Conservation (phyloP, 192 early-diverging fungal species). For the Coemansia sp. region DNA sequence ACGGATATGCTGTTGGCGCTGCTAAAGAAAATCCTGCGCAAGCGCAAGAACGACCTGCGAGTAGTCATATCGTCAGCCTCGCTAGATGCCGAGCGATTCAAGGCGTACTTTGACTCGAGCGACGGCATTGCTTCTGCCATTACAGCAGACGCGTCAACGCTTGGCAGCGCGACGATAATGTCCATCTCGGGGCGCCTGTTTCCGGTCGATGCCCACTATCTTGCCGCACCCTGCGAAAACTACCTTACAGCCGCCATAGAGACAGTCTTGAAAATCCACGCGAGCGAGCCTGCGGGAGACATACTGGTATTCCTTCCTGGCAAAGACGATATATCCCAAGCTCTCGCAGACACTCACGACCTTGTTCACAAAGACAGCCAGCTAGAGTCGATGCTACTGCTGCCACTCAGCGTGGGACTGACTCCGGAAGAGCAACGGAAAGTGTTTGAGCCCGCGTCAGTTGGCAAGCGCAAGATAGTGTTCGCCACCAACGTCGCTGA, state of each 20-base stretch:
- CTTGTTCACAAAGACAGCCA: conserved; percentile 52
- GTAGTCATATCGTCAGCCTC: conserved; percentile 94
- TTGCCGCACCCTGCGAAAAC: conserved; percentile 87
- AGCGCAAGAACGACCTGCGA: conserved; percentile 76
- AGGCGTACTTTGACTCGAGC: conserved; percentile 74
- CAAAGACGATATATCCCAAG: conserved; percentile 90
- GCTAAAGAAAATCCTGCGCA: conserved; percentile 78
- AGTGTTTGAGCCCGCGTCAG: conserved; percentile 88
- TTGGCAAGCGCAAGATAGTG: conserved; percentile 83
- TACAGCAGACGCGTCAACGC: conserved; percentile 60
- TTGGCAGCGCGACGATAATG: conserved; percentile 64
- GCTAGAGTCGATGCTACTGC: conserved; percentile 73
- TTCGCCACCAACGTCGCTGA: conserved; percentile 98
- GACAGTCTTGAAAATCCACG: conserved; percentile 90
- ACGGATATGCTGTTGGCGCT: conserved; percentile 94
- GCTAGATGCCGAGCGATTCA: conserved; percentile 90
- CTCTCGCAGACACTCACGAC: conserved; percentile 64
- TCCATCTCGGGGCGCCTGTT: conserved; percentile 91
- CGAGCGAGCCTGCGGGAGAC: conserved; percentile 92
- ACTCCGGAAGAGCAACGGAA: conserved; percentile 86
- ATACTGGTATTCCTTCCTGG: conserved; percentile 94
- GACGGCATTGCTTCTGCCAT: conserved; percentile 62
- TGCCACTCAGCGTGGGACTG: conserved; percentile 86
- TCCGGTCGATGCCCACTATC: conserved; percentile 97
- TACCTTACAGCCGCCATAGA: conserved; percentile 89